These are phyloP conservation scores for Suhomyces coccinellae DNA, from an alignment of 1,139 yeast genomes.

Conservation along the genomic window DNA sequence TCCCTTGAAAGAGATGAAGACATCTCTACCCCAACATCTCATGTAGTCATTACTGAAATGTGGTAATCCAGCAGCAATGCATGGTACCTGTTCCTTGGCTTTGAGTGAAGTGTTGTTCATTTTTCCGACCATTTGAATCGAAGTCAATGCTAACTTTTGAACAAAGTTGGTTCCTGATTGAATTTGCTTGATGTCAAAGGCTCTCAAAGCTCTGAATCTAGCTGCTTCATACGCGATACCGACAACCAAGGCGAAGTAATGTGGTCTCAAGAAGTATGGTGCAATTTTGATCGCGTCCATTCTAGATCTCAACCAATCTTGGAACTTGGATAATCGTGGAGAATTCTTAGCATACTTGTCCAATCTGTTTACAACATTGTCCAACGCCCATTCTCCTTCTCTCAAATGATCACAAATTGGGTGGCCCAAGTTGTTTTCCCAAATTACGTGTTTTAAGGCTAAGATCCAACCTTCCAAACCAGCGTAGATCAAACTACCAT, in stretches of 20 bases:
- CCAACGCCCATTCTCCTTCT: constrained; percentile 87
- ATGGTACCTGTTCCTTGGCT: constrained; percentile 64
- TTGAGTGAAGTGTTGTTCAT: constrained; percentile 74
- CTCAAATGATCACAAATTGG: constrained; percentile 80
- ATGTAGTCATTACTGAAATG: constrained; percentile 87
- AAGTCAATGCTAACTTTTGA: constrained; percentile 76
- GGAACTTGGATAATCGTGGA: constrained; percentile 51
- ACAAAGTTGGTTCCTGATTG: constrained; percentile 69
- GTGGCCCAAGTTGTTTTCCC: constrained; percentile 76
- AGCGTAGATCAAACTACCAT: constrained; percentile 77
- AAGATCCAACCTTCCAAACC: constrained; percentile 94
- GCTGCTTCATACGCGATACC: constrained; percentile 85
- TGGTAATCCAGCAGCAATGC: constrained; percentile 95
- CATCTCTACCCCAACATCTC: constrained; percentile 99
- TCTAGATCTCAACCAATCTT: constrained; percentile 68
- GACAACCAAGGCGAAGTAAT: constrained; percentile 77
- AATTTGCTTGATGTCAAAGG: constrained; percentile 51
- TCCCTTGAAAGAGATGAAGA: constrained; percentile 84
- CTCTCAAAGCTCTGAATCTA: constrained; percentile 61
- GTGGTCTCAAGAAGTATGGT: constrained; percentile 82
- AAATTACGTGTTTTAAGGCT: constrained; percentile 61
- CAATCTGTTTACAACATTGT: constrained; percentile 66
- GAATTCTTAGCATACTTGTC: constrained; percentile 51
- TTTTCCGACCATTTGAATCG: constrained; percentile 82
- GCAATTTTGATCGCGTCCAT: constrained; percentile 62